Percentiles rank a stretch among this genome's conserved stretches.
These are phyloP conservation scores for Lichtheimia ramosa DNA, from an alignment of 371 early-diverging fungal genomes.

Conservation along the genomic window DNA sequence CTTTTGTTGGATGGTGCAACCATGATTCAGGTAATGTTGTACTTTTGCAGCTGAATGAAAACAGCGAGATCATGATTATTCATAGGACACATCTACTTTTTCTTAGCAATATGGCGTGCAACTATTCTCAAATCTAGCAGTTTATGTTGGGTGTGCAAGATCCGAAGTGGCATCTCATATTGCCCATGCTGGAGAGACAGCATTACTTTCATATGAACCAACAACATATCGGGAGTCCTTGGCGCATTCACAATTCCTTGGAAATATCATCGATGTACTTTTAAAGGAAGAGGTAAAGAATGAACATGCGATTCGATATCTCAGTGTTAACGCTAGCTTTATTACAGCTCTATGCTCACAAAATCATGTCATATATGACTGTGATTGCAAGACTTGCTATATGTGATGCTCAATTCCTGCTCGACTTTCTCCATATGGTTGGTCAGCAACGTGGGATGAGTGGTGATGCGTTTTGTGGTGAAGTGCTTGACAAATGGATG, in stretches of 20 bases:
- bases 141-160: constrained; percentile 57
- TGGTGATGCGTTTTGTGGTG: constrained; percentile 35
- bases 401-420: constrained; percentile 54
- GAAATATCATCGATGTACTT: constrained; percentile 51
- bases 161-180: constrained; percentile 65
- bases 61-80: too few species aligned
- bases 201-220: constrained; percentile 53
- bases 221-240: constrained; percentile 53
- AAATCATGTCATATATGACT: constrained; percentile 64
- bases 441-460: constrained; percentile 36
- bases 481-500: constrained; percentile 61
- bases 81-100: neutral
- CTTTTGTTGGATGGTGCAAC: constrained; percentile 63
- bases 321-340: neutral
- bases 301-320: neutral
- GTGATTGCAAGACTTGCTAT: constrained; percentile 66
- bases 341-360: constrained; percentile 58
- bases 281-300: constrained; percentile 54
- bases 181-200: constrained; percentile 60
- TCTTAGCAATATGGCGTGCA: constrained; percentile 38
- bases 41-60: too few species aligned
- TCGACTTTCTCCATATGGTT: constrained; percentile 45
- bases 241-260: constrained; percentile 53
- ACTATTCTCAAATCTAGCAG: constrained; percentile 55
- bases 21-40: constrained; percentile 41